These are phyloP conservation scores for Zygosaccharomyces siamensis DNA, from an alignment of 805 yeast genomes.

Conservation along the genomic window DNA sequence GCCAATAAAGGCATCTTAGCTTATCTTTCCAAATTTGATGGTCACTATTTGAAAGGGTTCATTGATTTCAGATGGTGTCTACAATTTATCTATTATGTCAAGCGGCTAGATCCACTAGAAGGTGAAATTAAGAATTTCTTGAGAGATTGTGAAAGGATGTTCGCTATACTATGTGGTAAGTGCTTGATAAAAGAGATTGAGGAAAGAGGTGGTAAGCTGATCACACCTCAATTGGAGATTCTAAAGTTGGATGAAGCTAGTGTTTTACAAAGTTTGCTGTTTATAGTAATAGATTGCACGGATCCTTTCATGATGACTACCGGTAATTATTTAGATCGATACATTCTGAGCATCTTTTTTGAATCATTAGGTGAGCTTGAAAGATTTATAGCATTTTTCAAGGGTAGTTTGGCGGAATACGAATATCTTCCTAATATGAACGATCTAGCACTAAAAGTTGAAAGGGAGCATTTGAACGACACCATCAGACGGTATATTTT, in stretches of 20 bases:
- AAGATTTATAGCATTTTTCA: conserved; percentile 15
- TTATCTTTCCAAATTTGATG: conserved; percentile 9
- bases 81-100: conserved; percentile 18
- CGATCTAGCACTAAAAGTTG: conserved; percentile 12
- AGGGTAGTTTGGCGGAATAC: conserved; percentile 16
- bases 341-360: conserved; percentile 15
- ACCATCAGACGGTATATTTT: conserved; percentile 40
- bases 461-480: conserved; percentile 25
- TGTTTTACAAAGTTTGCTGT: conserved; percentile 16
- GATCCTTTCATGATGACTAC: conserved; percentile 12
- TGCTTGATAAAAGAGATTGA: conserved; percentile 13
- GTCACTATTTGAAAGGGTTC: conserved; percentile 15
- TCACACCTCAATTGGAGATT: neutral
- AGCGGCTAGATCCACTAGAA: neutral
- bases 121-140: conserved; percentile 2
- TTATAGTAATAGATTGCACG: conserved; percentile 15
- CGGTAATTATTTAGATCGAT: conserved; percentile 3
- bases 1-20: conserved; percentile 9
- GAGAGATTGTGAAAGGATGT: conserved; percentile 14
- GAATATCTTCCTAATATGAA: conserved; percentile 7
- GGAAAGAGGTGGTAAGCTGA: neutral
- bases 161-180: conserved; percentile 15
- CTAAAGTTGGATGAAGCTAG: conserved; percentile 7
- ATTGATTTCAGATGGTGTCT: conserved; percentile 20
- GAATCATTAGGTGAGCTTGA: conserved; percentile 18